phyloP scores from a whole-genome alignment of 140 eudicot genomes.

The Oenanthe javanica region DNA sequence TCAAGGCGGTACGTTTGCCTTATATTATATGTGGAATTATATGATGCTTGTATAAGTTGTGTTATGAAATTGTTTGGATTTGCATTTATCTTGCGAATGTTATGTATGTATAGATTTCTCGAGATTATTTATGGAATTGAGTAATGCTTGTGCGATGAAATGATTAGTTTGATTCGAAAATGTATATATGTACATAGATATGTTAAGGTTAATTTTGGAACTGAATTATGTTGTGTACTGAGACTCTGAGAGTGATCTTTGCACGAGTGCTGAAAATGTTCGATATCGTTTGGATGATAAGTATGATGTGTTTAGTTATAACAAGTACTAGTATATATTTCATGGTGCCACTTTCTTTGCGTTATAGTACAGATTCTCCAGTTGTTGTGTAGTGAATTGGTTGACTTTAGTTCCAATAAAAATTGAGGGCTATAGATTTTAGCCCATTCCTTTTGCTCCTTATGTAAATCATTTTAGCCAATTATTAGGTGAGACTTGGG shows the following conservation, averaged over 20 bases:
- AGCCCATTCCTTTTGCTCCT: background rate
- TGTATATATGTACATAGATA: too few species aligned
- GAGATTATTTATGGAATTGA: background rate
- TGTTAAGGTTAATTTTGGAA: background rate
- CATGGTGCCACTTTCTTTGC: background rate
- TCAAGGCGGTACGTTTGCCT: constrained; percentile 33
- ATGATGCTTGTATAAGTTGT: background rate
- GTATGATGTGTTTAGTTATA: background rate
- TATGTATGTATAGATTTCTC: background rate
- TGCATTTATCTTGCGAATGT: too few species aligned
- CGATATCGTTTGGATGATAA: background rate
- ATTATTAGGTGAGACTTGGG: background rate
- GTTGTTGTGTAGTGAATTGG: background rate
- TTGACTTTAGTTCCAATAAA: background rate
- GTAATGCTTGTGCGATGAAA: background rate
- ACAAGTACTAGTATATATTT: background rate
- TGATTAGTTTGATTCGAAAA: background rate
- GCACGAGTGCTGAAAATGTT: background rate
- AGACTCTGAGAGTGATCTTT: background rate
- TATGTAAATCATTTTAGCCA: background rate
- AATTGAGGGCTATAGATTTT: background rate
- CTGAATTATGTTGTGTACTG: background rate
- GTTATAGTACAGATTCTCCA: background rate
- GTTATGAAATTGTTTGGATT: background rate
- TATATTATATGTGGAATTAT: background rate